These are phyloP conservation scores for Mariannaea elegans DNA, from an alignment of 2,329 filamentous ascomycete species.

Conservation along the genomic window DNA sequence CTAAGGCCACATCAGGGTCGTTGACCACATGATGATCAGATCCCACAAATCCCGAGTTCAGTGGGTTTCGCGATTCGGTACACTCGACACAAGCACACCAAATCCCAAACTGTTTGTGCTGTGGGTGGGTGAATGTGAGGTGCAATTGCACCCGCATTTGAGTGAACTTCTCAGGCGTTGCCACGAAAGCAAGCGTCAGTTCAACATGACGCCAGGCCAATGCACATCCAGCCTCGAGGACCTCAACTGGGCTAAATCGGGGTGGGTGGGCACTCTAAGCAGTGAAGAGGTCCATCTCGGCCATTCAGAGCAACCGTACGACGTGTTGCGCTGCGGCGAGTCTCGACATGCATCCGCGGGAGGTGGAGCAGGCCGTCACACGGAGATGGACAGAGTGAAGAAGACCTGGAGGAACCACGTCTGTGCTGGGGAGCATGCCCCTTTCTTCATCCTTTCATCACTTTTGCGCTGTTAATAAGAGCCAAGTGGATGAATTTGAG, in stretches of 20 bases:
- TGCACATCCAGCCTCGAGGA: slow-evolving; percentile 33
- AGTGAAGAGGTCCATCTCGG: slow-evolving; percentile 21
- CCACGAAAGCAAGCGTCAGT: slow-evolving; percentile 50
- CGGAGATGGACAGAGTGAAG: slow-evolving; percentile 29
- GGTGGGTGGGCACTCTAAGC: slow-evolving; percentile 44
- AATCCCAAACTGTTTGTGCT: slow-evolving; percentile 23
- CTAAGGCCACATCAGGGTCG: slow-evolving; percentile 34
- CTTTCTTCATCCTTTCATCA: slow-evolving; percentile 23
- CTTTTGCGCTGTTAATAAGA: slow-evolving; percentile 14
- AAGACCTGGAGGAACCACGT: slow-evolving; percentile 27
- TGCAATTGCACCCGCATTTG: slow-evolving; percentile 23
- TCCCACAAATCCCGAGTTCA: slow-evolving; percentile 31
- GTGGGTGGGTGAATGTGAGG: slow-evolving; percentile 33
- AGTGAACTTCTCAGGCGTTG: slow-evolving; percentile 46
- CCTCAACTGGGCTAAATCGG: slow-evolving; percentile 38
- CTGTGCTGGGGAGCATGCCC: slow-evolving; percentile 35
- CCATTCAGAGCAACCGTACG: slow-evolving; percentile 36
- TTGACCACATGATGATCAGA: slow-evolving; percentile 38
- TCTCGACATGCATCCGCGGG: slow-evolving; percentile 35
- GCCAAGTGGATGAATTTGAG: slow-evolving; percentile 22
- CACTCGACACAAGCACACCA: slow-evolving; percentile 31
- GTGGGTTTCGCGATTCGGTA: slow-evolving; percentile 27
- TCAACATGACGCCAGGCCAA: slow-evolving; percentile 40
- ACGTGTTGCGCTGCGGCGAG: slow-evolving; percentile 38
- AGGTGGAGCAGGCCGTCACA: slow-evolving; percentile 37